These are phyloP conservation scores for Blepharisma stoltei DNA, from an alignment of 73 alveolate species.

Conservation along the genomic window DNA sequence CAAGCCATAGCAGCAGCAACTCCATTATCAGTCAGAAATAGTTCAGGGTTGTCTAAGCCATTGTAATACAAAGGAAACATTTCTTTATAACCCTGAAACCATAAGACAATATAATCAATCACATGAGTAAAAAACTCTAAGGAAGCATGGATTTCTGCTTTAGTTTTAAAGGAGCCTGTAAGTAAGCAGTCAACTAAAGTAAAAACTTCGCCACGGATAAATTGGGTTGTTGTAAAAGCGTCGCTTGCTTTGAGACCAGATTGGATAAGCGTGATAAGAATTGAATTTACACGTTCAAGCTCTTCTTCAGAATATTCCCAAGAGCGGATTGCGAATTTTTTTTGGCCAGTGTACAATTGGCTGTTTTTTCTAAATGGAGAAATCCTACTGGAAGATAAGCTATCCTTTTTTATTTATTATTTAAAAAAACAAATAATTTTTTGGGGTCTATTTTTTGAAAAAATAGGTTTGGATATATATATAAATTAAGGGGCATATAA, in stretches of 20 bases:
- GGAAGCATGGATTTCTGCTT: constrained; percentile 30
- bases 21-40: constrained; percentile 30
- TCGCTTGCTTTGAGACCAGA: constrained; percentile 18
- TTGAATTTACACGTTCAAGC: not conserved
- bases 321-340: constrained; percentile 43
- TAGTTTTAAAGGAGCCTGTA: not conserved
- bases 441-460: not conserved
- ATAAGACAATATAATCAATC: constrained; percentile 34
- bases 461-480: no score
- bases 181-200: constrained; percentile 55
- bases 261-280: not conserved
- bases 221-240: constrained; percentile 43
- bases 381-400: constrained; percentile 37
- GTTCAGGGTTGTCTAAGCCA: constrained; percentile 30
- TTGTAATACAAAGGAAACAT: constrained; percentile 31
- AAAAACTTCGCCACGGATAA: constrained; percentile 58
- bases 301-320: constrained; percentile 27
- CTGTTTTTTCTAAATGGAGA: constrained; percentile 56
- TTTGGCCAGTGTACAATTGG: constrained; percentile 59
- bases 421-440: no score
- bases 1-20: constrained; percentile 47
- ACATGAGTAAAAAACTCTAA: constrained; percentile 45
- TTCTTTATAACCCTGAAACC: constrained; percentile 38
- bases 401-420: no score
- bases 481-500: no score